Conservation (phyloP, 176 grass and related monocot genomes). For the Saccharum spontaneum region DNA sequence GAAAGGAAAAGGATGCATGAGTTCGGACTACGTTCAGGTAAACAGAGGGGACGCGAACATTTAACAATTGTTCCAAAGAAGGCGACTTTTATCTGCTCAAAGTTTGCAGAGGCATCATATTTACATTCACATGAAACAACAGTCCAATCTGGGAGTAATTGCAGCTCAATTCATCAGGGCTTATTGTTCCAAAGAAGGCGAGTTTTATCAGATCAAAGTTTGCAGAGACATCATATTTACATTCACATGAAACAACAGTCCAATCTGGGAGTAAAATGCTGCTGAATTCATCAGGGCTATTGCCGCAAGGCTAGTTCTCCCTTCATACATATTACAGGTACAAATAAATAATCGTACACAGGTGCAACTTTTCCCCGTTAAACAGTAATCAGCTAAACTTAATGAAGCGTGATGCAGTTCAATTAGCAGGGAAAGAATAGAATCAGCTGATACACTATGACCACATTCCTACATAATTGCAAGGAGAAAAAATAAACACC, state of each 20-base stretch:
- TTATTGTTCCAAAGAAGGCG: not conserved
- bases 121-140: slow-evolving; percentile 11
- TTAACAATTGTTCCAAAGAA: not conserved
- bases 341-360: slow-evolving; percentile 20
- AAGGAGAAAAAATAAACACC: slow-evolving; percentile 17
- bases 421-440: slow-evolving; percentile 47
- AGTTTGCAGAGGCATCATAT: not conserved
- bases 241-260: not conserved
- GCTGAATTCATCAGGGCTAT: not conserved
- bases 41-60: not conserved
- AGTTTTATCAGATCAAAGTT: not conserved
- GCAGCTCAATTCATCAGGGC: not conserved
- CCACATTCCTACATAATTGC: slow-evolving; percentile 35
- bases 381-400: slow-evolving; percentile 25
- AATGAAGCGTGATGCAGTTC: not conserved
- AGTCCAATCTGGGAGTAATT: not conserved
- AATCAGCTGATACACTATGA: slow-evolving; percentile 40
- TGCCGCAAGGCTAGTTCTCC: not conserved
- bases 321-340: slow-evolving; percentile 10
- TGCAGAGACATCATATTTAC: not conserved
- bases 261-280: not conserved
- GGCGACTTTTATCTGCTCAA: not conserved
- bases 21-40: not conserved
- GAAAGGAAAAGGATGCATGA: not conserved
- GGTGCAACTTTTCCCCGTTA: not conserved